Evolutionary conservation across 768 basidiomycete species (phyloP), one percentile per base, ranked within the genome.

Genomic region (Pulveroboletus sp.): DNA sequence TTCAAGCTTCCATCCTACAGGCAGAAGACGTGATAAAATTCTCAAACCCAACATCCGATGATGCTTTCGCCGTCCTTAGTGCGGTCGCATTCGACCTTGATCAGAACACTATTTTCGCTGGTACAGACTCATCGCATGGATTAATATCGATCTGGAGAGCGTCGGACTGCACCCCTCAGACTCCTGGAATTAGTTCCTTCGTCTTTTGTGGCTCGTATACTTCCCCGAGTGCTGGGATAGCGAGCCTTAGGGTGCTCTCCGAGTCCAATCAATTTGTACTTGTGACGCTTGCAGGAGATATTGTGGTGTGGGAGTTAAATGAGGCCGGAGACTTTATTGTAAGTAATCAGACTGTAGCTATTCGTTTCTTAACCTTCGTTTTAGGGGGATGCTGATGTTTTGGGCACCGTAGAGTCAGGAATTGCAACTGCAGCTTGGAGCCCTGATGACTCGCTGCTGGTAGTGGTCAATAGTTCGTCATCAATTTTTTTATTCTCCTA

Each of bases 401-500:
- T 94, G 47, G 95, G 95, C 14, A 83, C 84, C 0, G 81, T 98
- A 7, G 94, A 96, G 48, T 75, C 82, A 10, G 93, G 90, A 0
- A 84, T 99, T 43, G 68, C 81, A 28, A 83, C 86, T 1, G 93
- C 90, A 10, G 73, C 79, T 11, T 98, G 95, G 94, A 85, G 85
- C 55, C 92, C 95, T 5, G 96, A 99, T 65, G 90, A 95, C 48
- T 83, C 89, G 8, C 70, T 90, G n/a, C 73, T 99, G 11, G 81
- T 81, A 1, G 73, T 97, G 18, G 74, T 89, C 6, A 96, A 92
- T 39, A 88, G 93, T 85, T 51, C 41, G 72, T 52, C 27, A 11
- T 37, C 18, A 6, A 13, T 42, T 24, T 2, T 9, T 36, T 3
- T 21, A 7, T 35, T 43, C 31, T 33, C 30, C 11, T 24, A 39